Evolutionary conservation across 2,329 filamentous ascomycete species (phyloP), one percentile per base, ranked within the genome.

Genomic region (Eurotiales sp.): DNA sequence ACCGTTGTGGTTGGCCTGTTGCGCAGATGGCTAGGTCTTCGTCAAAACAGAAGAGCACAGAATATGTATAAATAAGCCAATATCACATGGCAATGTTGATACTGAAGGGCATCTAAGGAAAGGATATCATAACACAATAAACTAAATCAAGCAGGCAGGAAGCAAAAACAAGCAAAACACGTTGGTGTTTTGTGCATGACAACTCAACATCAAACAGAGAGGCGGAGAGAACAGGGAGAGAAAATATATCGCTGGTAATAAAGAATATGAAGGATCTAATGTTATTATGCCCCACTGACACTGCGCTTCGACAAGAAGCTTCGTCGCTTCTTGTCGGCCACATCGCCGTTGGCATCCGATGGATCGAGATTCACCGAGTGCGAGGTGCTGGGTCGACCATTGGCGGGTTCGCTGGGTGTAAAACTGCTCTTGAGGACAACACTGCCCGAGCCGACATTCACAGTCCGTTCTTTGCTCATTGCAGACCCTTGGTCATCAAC

Each of bases 341-440:
- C 72, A 17, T 72, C 71, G 22, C 59, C 44, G 14, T 59, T 47
- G 14, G 41, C 42, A 22, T 66, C 65, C 4, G 56, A 54, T 10
- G 55, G 60, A 39, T 60, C 62, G 5, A 62, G 63, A 7, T 62
- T 44, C 15, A 36, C 64, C 10, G 68, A 71, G 48, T 68, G 59
- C 17, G 69, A 64, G 1, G 70, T 72, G 5, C 62, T 61, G 10
- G 70, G 70, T 17, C 69, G 61, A 41, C 64, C 57, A 17, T 59
- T 65, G 30, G 40, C 55, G 34, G 56, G 53, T 41, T 83, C 85
- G 1, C 76, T 72, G 0, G 72, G 71, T 22, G 74, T 74, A 63
- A 95, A 96, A 49, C 76, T 82, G 65, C 86, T 93, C 73, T 84
- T 86, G 42, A 96, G 67, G 0, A 83, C 76, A 1, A 96, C 85